Evolutionary conservation across 2,329 filamentous ascomycete species (phyloP).

Genomic region (Fusarium graminum): DNA sequence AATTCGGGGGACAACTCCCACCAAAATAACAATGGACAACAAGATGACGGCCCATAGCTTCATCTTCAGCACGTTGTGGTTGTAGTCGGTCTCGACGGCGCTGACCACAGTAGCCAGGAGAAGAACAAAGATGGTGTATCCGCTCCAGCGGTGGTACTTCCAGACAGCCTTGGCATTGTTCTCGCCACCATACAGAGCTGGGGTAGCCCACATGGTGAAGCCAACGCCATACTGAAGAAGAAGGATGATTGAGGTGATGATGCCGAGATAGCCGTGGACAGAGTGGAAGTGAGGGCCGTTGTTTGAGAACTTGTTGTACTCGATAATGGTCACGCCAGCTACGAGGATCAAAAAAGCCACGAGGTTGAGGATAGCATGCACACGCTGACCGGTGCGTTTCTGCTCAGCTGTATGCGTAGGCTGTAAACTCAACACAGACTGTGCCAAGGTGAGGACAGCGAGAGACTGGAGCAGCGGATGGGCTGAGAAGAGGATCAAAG

Average conservation of each 20-base stretch:
- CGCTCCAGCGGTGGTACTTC: conserved; percentile 86
- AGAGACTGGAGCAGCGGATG: conserved; percentile 81
- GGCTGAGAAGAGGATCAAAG: conserved; percentile 84
- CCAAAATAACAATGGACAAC: conserved; percentile 73
- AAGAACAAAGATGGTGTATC: conserved; percentile 79
- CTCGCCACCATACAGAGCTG: conserved; percentile 80
- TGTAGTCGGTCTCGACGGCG: conserved; percentile 83
- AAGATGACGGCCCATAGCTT: conserved; percentile 81
- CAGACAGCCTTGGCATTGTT: conserved; percentile 85
- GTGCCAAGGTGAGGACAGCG: conserved; percentile 79
- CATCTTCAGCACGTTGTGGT: conserved; percentile 75
- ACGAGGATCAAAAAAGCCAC: conserved; percentile 72
- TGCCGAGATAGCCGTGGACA: conserved; percentile 84
- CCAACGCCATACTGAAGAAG: conserved; percentile 82
- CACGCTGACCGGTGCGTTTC: conserved; percentile 71
- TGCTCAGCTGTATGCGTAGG: conserved; percentile 83
- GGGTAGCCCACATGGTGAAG: conserved; percentile 83
- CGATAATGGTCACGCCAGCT: conserved; percentile 77
- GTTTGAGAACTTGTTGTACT: conserved; percentile 84
- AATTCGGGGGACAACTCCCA: conserved; percentile 82
- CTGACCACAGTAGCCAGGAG: conserved; percentile 80
- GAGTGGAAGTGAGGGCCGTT: conserved; percentile 81
- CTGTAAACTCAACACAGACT: conserved; percentile 87
- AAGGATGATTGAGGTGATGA: conserved; percentile 78
- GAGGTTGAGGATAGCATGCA: conserved; percentile 79